Evolutionary conservation across 345 rosid species (phyloP).

Genomic region (Citrus hindsii): DNA sequence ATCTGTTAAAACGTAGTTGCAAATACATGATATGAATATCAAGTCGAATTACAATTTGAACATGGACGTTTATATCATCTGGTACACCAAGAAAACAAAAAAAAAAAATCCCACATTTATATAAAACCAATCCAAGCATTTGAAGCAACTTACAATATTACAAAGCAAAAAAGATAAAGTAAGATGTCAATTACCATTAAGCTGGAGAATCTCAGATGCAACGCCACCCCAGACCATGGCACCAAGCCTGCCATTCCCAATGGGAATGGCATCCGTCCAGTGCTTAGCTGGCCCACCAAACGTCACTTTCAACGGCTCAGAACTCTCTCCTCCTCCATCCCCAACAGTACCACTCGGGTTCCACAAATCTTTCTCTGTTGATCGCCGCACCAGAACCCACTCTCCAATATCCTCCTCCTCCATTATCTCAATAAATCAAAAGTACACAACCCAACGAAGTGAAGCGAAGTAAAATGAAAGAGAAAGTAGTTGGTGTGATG

Average conservation of each 20-base stretch:
- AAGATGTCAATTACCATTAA: conserved; percentile 51
- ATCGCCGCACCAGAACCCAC: conserved; percentile 48
- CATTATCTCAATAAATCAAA: background rate
- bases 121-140: background rate
- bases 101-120: too few species aligned
- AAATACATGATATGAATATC: background rate
- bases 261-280: conserved; percentile 90
- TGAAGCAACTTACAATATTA: background rate
- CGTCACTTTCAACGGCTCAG: conserved; percentile 54
- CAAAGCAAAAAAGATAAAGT: background rate
- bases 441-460: background rate
- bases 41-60: background rate
- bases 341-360: conserved; percentile 22
- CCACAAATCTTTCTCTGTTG: conserved; percentile 45
- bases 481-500: background rate
- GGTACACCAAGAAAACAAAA: background rate
- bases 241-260: conserved; percentile 92
- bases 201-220: conserved; percentile 62
- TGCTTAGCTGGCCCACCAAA: conserved; percentile 68
- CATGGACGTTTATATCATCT: background rate
- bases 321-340: conserved; percentile 28
- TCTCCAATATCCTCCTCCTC: conserved; percentile 35
- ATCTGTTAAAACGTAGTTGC: background rate
- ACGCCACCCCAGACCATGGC: conserved; percentile 97
- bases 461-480: background rate